Percentiles rank a stretch among this genome's conserved stretches.
Evolutionary conservation across 495 filamentous ascomycete genomes (phyloP).

Genomic region (Penicillium canariense): DNA sequence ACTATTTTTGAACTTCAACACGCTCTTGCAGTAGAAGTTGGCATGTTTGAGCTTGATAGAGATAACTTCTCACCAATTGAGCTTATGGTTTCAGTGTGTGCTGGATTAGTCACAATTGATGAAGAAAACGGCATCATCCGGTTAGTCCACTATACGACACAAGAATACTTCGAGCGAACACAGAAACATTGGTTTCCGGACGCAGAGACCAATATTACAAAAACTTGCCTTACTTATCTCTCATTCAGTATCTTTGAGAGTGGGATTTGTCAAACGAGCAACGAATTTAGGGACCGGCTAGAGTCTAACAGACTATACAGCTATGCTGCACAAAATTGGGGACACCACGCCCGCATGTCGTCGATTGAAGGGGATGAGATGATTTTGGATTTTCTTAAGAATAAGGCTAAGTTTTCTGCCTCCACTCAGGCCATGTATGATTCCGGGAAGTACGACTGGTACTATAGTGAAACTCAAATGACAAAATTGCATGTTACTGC

Average conservation of each 20-base stretch:
- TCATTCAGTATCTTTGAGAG: not conserved
- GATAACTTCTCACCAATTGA: not conserved
- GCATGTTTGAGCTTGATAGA: not conserved
- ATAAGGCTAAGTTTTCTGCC: not conserved
- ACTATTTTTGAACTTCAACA: not conserved
- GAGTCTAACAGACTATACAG: not conserved
- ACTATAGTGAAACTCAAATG: not conserved
- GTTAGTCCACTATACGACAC: not conserved
- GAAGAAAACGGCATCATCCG: not conserved
- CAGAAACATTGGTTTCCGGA: not conserved
- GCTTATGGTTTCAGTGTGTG: not conserved
- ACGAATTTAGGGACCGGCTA: not conserved
- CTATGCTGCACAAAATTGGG: not conserved
- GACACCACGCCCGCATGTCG: not conserved
- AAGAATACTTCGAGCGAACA: not conserved
- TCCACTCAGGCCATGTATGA: not conserved
- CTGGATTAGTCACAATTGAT: not conserved
- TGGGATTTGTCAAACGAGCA: not conserved
- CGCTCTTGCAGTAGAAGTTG: not conserved
- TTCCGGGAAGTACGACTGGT: not conserved
- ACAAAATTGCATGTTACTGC: too few species aligned
- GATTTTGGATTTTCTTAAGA: not conserved
- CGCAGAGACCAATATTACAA: not conserved
- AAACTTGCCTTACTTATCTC: not conserved
- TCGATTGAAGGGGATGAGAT: not conserved